phyloP scores from a whole-genome alignment of 768 basidiomycete genomes.

The Podaxis mareebaensis region DNA sequence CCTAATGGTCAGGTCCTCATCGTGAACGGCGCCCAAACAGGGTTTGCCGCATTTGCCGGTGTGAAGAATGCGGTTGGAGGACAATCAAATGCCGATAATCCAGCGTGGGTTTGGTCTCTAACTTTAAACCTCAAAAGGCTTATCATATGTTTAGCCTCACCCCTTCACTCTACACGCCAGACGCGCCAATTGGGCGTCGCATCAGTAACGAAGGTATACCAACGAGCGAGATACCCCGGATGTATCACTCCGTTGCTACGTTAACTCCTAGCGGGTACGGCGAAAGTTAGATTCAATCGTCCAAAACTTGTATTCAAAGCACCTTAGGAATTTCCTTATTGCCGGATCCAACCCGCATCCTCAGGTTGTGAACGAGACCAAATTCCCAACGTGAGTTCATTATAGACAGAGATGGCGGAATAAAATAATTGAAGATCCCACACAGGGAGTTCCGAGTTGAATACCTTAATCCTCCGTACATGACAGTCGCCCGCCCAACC shows the following conservation, averaged over 20 bases:
- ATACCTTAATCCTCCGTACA: constrained; percentile 42
- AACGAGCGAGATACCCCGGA: constrained; percentile 42
- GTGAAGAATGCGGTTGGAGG: constrained; percentile 29
- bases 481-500: constrained; percentile 34
- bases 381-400: constrained; percentile 26
- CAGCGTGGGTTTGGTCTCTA: constrained; percentile 24
- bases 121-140: background rate
- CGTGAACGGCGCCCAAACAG: constrained; percentile 41
- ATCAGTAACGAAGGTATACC: constrained; percentile 46
- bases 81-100: constrained; percentile 30
- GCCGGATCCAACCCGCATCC: constrained; percentile 13
- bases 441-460: constrained; percentile 41
- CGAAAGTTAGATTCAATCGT: background rate
- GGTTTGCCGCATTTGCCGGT: constrained; percentile 40
- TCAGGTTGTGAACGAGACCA: constrained; percentile 26
- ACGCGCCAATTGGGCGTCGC: constrained; percentile 37
- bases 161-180: constrained; percentile 49
- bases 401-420: background rate
- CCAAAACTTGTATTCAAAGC: constrained; percentile 18
- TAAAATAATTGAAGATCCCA: background rate
- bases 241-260: constrained; percentile 64
- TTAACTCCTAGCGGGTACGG: constrained; percentile 54
- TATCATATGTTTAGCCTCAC: constrained; percentile 23
- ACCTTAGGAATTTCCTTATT: constrained; percentile 3
- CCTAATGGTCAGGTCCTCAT: constrained; percentile 43